Percentiles rank a stretch among this genome's conserved stretches.
Evolutionary conservation across 2,329 filamentous ascomycete species (phyloP).

Genomic region (Immersiporthe knoxdaviesiana): DNA sequence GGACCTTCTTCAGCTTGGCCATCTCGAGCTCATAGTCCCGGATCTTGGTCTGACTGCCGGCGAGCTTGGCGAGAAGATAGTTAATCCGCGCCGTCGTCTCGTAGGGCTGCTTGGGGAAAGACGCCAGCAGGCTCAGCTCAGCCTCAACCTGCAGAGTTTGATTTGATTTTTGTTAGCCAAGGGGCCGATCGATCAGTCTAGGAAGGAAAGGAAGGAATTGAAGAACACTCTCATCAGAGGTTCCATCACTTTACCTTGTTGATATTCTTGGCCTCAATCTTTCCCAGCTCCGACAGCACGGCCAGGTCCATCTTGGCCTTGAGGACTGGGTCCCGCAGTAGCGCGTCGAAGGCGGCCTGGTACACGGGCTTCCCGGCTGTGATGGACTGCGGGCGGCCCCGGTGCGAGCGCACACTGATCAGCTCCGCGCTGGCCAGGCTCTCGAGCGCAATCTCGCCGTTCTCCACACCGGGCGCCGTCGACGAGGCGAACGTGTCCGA

Average conservation of each 20-base stretch:
- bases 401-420: slow-evolving; percentile 72
- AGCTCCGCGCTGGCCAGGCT: slow-evolving; percentile 84
- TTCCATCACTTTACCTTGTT: slow-evolving; percentile 53
- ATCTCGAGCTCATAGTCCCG: slow-evolving; percentile 74
- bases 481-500: slow-evolving; percentile 72
- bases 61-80: slow-evolving; percentile 76
- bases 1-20: slow-evolving; percentile 69
- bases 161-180: neutral
- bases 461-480: slow-evolving; percentile 49
- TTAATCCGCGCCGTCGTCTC: slow-evolving; percentile 68
- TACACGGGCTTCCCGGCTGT: slow-evolving; percentile 85
- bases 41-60: slow-evolving; percentile 75
- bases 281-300: slow-evolving; percentile 69
- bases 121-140: slow-evolving; percentile 73
- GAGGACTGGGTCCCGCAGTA: slow-evolving; percentile 74
- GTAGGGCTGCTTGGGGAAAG: slow-evolving; percentile 69
- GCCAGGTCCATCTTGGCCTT: slow-evolving; percentile 73
- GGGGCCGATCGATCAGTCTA: neutral
- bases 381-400: slow-evolving; percentile 78
- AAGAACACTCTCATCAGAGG: no score
- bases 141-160: slow-evolving; percentile 59
- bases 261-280: slow-evolving; percentile 73
- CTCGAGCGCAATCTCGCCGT: slow-evolving; percentile 76
- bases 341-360: slow-evolving; percentile 75
- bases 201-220: no score